Conservation (phyloP, 495 filamentous ascomycete species). For the Cercophora samala region DNA sequence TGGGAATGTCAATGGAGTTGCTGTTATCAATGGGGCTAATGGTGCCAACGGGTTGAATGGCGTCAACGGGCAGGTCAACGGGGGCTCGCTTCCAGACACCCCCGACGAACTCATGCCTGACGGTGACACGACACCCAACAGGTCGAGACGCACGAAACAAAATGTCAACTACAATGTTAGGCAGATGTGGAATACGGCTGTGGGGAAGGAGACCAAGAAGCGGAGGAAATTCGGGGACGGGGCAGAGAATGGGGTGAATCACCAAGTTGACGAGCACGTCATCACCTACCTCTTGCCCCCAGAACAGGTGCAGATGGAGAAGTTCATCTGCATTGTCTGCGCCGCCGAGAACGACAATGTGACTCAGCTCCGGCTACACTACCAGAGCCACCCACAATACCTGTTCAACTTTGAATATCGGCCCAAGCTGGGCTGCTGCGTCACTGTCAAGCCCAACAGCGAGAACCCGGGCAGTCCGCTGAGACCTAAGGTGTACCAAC, state of each 20-base stretch:
- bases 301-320: slow-evolving; percentile 41
- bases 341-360: slow-evolving; percentile 40
- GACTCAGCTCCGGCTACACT: slow-evolving; percentile 44
- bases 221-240: slow-evolving; percentile 35
- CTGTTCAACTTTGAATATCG: slow-evolving; percentile 41
- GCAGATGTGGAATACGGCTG: slow-evolving; percentile 44
- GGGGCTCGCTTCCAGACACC: slow-evolving; percentile 10
- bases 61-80: slow-evolving; percentile 29
- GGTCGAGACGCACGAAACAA: slow-evolving; percentile 38
- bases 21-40: neutral
- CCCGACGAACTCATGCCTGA: slow-evolving; percentile 23
- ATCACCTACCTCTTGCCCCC: slow-evolving; percentile 46
- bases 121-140: slow-evolving; percentile 39
- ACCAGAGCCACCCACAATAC: slow-evolving; percentile 44
- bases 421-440: slow-evolving; percentile 21
- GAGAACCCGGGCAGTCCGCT: slow-evolving; percentile 16
- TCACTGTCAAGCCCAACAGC: slow-evolving; percentile 25
- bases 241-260: slow-evolving; percentile 6
- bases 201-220: slow-evolving; percentile 46
- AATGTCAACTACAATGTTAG: slow-evolving; percentile 54
- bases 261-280: slow-evolving; percentile 31
- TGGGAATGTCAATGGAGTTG: slow-evolving; percentile 14
- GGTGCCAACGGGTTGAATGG: slow-evolving; percentile 31
- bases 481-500: slow-evolving; percentile 33
- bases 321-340: slow-evolving; percentile 47